Conservation (phyloP, 257 asterid genomes). For the Solanum bulbocastanum region DNA sequence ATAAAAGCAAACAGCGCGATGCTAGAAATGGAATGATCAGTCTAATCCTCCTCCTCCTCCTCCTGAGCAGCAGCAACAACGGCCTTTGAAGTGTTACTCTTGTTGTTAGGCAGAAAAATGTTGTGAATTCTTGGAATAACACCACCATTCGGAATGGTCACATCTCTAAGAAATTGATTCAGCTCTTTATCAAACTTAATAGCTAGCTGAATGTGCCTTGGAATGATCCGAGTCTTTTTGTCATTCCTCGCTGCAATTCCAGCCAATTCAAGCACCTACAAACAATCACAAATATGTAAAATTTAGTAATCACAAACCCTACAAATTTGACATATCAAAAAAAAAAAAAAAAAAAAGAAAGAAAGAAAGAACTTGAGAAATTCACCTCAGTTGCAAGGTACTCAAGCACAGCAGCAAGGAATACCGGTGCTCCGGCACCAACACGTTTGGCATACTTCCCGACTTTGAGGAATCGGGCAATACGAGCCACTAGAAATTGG, state of each 20-base stretch:
- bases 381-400: conserved; percentile 2
- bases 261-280: conserved; percentile 38
- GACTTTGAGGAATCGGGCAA: background rate
- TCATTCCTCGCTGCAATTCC: background rate
- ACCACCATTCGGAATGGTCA: background rate
- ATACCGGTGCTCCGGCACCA: background rate
- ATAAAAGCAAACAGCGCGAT: too few relatives aligned
- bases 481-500: background rate
- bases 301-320: background rate
- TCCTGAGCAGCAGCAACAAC: background rate
- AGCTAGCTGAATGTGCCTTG: background rate
- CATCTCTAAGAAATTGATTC: background rate
- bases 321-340: background rate
- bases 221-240: background rate
- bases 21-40: too few relatives aligned
- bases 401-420: background rate
- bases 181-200: background rate
- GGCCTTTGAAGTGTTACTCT: background rate
- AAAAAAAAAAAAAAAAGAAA: too few relatives aligned
- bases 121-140: background rate
- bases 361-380: background rate
- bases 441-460: background rate
- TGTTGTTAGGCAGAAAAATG: background rate
- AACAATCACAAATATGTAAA: background rate
- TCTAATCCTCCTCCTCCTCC: background rate